phyloP scores from a whole-genome alignment of 2,329 filamentous ascomycete genomes.

The Cercospora janseana region DNA sequence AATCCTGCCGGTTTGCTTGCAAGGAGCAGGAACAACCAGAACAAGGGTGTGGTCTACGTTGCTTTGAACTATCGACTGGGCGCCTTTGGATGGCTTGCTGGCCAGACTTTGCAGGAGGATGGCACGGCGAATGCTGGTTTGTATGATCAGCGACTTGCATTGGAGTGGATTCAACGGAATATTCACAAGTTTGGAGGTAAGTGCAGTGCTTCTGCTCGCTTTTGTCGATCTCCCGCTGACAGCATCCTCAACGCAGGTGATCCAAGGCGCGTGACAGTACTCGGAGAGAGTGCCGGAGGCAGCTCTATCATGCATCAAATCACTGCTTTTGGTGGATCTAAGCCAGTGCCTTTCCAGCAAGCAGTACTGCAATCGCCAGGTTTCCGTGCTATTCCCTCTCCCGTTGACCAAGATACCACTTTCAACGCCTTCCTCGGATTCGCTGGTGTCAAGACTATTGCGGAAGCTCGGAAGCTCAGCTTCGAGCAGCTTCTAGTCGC shows the following conservation, averaged over 20 bases:
- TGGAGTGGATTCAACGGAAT: conserved; percentile 54
- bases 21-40: conserved; percentile 43
- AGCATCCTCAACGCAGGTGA: conserved; percentile 47
- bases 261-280: conserved; percentile 38
- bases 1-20: conserved; percentile 35
- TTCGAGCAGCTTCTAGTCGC: conserved; percentile 42
- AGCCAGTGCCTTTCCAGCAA: conserved; percentile 45
- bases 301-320: conserved; percentile 57
- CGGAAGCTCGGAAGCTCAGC: conserved; percentile 46
- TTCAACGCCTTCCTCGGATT: conserved; percentile 44
- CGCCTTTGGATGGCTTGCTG: conserved; percentile 51
- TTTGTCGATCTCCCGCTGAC: conserved; percentile 3
- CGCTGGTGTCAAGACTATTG: conserved; percentile 46
- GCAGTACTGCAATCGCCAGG: conserved; percentile 50
- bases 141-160: conserved; percentile 55
- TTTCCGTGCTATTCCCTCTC: conserved; percentile 40
- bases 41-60: conserved; percentile 47
- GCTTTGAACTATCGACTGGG: conserved; percentile 52
- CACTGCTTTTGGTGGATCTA: conserved; percentile 49
- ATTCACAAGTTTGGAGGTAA: conserved; percentile 55
- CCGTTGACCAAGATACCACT: conserved; percentile 41
- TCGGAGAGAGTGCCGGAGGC: conserved; percentile 54
- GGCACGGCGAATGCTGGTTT: conserved; percentile 52
- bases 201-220: conserved; percentile 16
- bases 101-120: conserved; percentile 42